These are phyloP conservation scores for Podaxis sp. DNA, from an alignment of 768 basidiomycete genomes.

Conservation along the genomic window DNA sequence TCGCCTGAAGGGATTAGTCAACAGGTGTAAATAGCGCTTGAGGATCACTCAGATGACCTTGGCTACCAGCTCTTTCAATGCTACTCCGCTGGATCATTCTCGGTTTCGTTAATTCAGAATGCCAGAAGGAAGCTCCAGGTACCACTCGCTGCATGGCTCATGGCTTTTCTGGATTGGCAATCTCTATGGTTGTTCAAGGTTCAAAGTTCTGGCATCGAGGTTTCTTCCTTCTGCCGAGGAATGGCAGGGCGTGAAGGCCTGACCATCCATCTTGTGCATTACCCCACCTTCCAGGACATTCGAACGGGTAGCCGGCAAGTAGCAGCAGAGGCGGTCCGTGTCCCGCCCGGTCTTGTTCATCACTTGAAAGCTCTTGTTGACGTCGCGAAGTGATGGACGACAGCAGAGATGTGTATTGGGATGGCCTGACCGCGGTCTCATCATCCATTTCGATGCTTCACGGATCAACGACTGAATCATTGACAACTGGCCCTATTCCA, in stretches of 20 bases:
- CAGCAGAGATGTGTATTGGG: not conserved
- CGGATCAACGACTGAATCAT: not conserved
- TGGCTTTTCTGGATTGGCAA: not conserved
- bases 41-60: constrained; percentile 1
- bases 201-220: constrained; percentile 4
- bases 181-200: not conserved
- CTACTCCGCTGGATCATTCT: constrained; percentile 11
- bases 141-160: not conserved
- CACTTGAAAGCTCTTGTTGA: not conserved
- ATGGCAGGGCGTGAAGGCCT: not conserved
- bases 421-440: not conserved
- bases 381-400: not conserved
- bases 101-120: not conserved
- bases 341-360: not conserved
- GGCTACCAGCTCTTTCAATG: not conserved
- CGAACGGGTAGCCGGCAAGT: constrained; percentile 4
- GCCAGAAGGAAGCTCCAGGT: not conserved
- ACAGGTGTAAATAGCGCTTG: not conserved
- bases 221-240: constrained; percentile 6
- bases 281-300: not conserved
- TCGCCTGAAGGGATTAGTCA: not conserved
- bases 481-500: constrained; percentile 4
- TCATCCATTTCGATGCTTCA: not conserved
- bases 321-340: not conserved
- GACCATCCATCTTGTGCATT: not conserved